Percentiles rank a stretch among this genome's conserved stretches.
Conservation (phyloP, 2,329 filamentous ascomycete species). For the Canariomyces notabilis region DNA sequence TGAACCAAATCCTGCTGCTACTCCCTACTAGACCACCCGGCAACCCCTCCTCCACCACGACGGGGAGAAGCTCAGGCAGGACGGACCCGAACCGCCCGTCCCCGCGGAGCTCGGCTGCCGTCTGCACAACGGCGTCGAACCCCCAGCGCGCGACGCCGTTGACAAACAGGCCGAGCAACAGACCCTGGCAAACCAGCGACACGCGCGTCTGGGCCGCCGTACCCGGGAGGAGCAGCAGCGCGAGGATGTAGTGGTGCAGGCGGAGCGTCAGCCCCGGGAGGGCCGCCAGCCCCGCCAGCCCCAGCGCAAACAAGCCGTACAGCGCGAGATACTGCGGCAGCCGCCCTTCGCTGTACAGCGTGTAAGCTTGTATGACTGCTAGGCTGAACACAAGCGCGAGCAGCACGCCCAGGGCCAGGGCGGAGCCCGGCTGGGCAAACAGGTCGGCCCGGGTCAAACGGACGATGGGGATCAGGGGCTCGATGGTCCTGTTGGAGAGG, state of each 20-base stretch:
- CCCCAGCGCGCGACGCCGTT: conserved; percentile 76
- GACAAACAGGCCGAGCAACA: conserved; percentile 69
- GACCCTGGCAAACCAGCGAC: conserved; percentile 63
- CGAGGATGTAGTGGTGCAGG: conserved; percentile 73
- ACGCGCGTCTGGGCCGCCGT: conserved; percentile 67
- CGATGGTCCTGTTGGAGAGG: conserved; percentile 71
- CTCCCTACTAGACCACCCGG: not conserved
- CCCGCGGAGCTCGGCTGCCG: conserved; percentile 53
- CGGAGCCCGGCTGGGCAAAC: conserved; percentile 62
- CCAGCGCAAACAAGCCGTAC: conserved; percentile 48
- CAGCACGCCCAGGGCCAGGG: conserved; percentile 59
- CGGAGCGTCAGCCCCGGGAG: conserved; percentile 58
- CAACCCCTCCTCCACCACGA: conserved; percentile 36
- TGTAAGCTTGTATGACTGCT: conserved; percentile 62
- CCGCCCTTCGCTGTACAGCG: conserved; percentile 61
- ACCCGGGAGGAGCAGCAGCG: conserved; percentile 64
- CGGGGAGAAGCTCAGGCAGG: conserved; percentile 38
- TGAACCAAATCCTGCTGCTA: conserved; percentile 41
- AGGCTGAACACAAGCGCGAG: conserved; percentile 59
- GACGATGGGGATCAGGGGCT: conserved; percentile 62
- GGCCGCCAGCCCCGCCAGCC: conserved; percentile 50
- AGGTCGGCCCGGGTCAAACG: conserved; percentile 67
- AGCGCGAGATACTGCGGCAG: conserved; percentile 60
- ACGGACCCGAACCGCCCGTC: conserved; percentile 40
- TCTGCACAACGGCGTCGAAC: conserved; percentile 67